These are phyloP conservation scores for Quercus alba DNA, from an alignment of 306 rosid genomes.

Conservation along the genomic window DNA sequence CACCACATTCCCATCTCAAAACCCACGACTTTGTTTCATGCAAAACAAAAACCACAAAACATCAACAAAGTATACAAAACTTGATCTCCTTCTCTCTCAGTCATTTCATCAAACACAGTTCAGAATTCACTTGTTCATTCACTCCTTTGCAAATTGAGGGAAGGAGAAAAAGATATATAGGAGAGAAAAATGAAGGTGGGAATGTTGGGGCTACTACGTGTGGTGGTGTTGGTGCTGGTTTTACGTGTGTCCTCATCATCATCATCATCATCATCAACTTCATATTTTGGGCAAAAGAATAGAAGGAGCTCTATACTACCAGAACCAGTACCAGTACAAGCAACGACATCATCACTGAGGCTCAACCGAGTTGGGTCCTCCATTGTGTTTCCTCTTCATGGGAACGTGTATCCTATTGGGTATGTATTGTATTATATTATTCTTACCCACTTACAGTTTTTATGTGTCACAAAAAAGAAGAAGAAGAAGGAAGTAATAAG, in stretches of 20 bases:
- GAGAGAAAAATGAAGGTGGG: constrained; percentile 25
- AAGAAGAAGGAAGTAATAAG: background rate
- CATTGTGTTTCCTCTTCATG: constrained; percentile 59
- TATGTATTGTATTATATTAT: constrained; percentile 16
- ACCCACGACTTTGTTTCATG: background rate
- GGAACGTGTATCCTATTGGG: constrained; percentile 93
- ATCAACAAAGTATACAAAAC: background rate
- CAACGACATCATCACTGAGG: constrained; percentile 39
- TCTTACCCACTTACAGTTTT: background rate
- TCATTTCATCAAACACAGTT: constrained; percentile 31
- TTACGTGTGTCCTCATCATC: constrained; percentile 33
- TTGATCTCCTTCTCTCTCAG: constrained; percentile 12
- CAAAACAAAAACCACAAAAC: background rate
- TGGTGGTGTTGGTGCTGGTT: constrained; percentile 32
- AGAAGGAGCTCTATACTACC: constrained; percentile 42
- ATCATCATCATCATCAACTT: constrained; percentile 44
- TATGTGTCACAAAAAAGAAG: background rate
- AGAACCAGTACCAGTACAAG: constrained; percentile 17
- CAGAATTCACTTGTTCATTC: background rate
- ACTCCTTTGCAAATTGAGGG: background rate
- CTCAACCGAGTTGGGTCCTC: constrained; percentile 56
- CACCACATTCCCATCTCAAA: background rate
- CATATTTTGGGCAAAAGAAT: constrained; percentile 39
- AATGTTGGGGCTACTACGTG: constrained; percentile 14
- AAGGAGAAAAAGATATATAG: background rate